Evolutionary conservation across 108 stramenopile species (phyloP).

Genomic region (Skeletonema menzelii): DNA sequence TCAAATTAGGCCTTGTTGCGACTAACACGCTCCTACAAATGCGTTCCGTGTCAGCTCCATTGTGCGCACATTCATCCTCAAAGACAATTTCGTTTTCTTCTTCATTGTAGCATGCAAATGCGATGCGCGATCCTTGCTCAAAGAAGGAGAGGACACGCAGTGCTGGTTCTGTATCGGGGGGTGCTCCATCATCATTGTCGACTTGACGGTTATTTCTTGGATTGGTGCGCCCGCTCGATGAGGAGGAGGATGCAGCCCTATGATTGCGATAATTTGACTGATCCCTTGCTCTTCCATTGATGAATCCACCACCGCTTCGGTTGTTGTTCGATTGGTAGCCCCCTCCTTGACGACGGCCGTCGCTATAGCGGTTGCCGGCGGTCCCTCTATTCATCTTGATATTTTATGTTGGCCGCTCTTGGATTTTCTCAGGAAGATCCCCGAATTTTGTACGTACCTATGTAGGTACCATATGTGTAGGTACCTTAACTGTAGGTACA

Average conservation of each 20-base stretch:
- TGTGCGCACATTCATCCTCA: conserved; percentile 48
- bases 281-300: background rate
- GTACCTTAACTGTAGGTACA: no score
- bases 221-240: background rate
- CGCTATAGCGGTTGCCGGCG: conserved; percentile 8
- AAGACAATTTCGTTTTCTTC: conserved; percentile 71
- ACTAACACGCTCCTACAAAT: conserved; percentile 58
- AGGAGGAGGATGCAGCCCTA: background rate
- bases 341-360: background rate
- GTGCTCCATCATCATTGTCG: conserved; percentile 8
- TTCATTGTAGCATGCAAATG: conserved; percentile 82
- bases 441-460: no score
- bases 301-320: background rate
- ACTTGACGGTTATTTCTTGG: conserved; percentile 1
- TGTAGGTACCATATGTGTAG: no score
- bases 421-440: no score
- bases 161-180: conserved; percentile 49
- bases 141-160: conserved; percentile 63
- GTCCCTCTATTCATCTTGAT: background rate
- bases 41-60: conserved; percentile 51
- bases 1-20: conserved; percentile 60
- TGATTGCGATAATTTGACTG: background rate
- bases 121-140: conserved; percentile 61
- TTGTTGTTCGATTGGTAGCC: background rate
- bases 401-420: no score